A percentile compares a stretch with the other conserved stretches of the same genome.
phyloP scores from a whole-genome alignment of 768 basidiomycete species.

The Mycena haematopus region DNA sequence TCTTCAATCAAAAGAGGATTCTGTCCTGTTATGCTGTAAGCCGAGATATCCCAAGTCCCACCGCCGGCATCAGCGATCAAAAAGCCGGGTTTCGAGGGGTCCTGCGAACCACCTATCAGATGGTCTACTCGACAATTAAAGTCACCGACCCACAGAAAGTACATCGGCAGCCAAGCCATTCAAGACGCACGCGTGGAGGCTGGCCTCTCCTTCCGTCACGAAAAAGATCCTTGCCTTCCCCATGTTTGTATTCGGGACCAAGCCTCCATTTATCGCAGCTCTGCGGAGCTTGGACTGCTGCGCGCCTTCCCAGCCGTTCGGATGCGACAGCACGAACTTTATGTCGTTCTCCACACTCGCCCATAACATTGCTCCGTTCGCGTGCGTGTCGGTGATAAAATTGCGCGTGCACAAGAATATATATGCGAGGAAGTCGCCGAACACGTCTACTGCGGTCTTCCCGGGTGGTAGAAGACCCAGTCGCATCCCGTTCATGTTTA shows the following conservation, averaged over 20 bases:
- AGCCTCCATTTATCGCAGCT: slow-evolving; percentile 71
- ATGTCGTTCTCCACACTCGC: slow-evolving; percentile 71
- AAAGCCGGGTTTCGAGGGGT: slow-evolving; percentile 78
- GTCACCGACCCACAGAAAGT: slow-evolving; percentile 58
- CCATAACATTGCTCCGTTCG: slow-evolving; percentile 74
- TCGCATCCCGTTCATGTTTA: slow-evolving; percentile 86
- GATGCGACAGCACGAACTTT: slow-evolving; percentile 79
- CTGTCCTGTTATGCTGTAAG: slow-evolving; percentile 76
- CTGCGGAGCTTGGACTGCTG: slow-evolving; percentile 70
- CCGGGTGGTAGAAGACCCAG: slow-evolving; percentile 69
- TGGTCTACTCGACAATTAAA: not conserved
- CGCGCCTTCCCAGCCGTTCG: slow-evolving; percentile 79
- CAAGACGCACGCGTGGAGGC: slow-evolving; percentile 80
- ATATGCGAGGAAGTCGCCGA: slow-evolving; percentile 81
- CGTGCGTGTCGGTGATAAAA: slow-evolving; percentile 84
- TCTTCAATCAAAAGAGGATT: slow-evolving; percentile 80
- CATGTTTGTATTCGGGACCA: slow-evolving; percentile 77
- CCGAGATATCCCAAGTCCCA: slow-evolving; percentile 82
- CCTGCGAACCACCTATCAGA: slow-evolving; percentile 43
- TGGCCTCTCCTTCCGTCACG: slow-evolving; percentile 85
- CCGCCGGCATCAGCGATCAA: slow-evolving; percentile 83
- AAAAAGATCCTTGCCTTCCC: slow-evolving; percentile 78
- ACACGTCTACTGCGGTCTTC: slow-evolving; percentile 75
- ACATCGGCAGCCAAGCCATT: slow-evolving; percentile 81
- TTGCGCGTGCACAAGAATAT: slow-evolving; percentile 75